These are phyloP conservation scores for Lachnum nothofagi DNA, from an alignment of 2,329 filamentous ascomycete genomes.

Conservation along the genomic window DNA sequence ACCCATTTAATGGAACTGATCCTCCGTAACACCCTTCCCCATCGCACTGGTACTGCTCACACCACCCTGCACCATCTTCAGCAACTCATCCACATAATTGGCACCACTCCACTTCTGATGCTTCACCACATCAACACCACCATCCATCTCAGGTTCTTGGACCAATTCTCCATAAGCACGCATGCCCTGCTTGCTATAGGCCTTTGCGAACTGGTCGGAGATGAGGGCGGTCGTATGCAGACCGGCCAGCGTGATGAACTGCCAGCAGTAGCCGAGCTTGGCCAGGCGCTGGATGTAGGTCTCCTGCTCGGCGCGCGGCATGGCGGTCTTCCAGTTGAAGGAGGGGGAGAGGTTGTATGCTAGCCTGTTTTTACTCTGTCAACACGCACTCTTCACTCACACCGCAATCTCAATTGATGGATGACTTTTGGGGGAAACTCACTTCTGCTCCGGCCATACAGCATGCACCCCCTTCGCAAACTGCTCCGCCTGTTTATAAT, in stretches of 20 bases:
- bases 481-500: constrained; percentile 83
- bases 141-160: constrained; percentile 94
- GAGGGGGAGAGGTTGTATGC: constrained; percentile 97
- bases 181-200: constrained; percentile 81
- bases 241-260: constrained; percentile 98
- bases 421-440: constrained; percentile 38
- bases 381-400: too few relatives aligned
- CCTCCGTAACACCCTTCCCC: constrained; percentile 96
- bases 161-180: constrained; percentile 94
- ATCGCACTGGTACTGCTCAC: constrained; percentile 90
- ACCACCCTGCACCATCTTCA: constrained; percentile 96
- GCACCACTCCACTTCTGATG: constrained; percentile 99
- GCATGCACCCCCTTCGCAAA: constrained; percentile 92
- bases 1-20: constrained; percentile 69
- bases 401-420: too few relatives aligned
- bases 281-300: constrained; percentile 93
- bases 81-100: constrained; percentile 86
- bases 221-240: constrained; percentile 94
- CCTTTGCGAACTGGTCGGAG: constrained; percentile 79
- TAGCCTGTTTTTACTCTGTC: too few relatives aligned
- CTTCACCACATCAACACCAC: constrained; percentile 87
- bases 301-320: constrained; percentile 86
- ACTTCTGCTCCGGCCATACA: constrained; percentile 95
- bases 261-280: constrained; percentile 92
- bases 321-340: constrained; percentile 99